These are phyloP conservation scores for Samsoniella hepiali DNA, from an alignment of 2,329 filamentous ascomycete genomes.

Conservation along the genomic window DNA sequence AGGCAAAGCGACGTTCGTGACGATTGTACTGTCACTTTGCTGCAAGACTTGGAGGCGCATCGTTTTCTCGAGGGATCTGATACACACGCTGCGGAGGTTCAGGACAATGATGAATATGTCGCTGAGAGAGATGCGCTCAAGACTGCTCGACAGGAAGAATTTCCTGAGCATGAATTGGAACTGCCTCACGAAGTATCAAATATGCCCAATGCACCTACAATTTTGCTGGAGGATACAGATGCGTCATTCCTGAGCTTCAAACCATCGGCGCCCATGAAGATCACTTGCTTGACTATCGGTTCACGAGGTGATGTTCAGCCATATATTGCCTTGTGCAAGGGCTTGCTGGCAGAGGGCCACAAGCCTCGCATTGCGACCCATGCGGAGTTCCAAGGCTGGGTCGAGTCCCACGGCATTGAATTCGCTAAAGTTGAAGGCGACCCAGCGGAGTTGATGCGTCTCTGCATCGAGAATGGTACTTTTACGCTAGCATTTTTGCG, in stretches of 20 bases:
- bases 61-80: slow-evolving; percentile 69
- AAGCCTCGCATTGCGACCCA: slow-evolving; percentile 86
- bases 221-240: slow-evolving; percentile 84
- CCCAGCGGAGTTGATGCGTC: slow-evolving; percentile 87
- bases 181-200: slow-evolving; percentile 46
- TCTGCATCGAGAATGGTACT: slow-evolving; percentile 96
- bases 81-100: slow-evolving; percentile 63
- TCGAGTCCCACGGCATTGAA: slow-evolving; percentile 89
- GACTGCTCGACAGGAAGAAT: slow-evolving; percentile 61
- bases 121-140: slow-evolving; percentile 79
- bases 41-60: slow-evolving; percentile 71
- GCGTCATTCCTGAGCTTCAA: slow-evolving; percentile 91
- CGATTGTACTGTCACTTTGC: slow-evolving; percentile 79
- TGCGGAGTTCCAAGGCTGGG: slow-evolving; percentile 82
- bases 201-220: slow-evolving; percentile 62
- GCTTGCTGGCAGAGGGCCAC: slow-evolving; percentile 83
- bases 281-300: slow-evolving; percentile 94
- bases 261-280: slow-evolving; percentile 70
- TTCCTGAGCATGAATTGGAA: slow-evolving; percentile 48
- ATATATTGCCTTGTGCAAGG: slow-evolving; percentile 94
- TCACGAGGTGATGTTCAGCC: slow-evolving; percentile 95
- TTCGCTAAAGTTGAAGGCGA: slow-evolving; percentile 88
- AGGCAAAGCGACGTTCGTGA: slow-evolving; percentile 73
- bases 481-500: slow-evolving; percentile 89
- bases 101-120: slow-evolving; percentile 69